Base-by-base conservation (phyloP, 495 filamentous ascomycete genomes). In the Hypoxylon fuscum region DNA sequence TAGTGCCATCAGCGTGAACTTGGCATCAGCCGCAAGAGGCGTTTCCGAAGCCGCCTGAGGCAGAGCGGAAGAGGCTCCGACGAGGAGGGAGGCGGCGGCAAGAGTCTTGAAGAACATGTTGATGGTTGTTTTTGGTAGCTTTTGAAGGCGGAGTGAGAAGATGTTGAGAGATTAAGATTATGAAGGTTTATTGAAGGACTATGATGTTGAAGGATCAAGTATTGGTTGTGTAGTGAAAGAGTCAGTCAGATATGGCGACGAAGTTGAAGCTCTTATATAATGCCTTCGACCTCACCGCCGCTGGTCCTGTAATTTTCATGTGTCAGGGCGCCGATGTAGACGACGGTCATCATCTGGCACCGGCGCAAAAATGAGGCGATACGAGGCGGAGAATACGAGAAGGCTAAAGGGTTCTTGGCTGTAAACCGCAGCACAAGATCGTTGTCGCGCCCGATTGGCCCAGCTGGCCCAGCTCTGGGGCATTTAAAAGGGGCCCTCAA, bases 1-100 rank as follows among this genome's bases (percentile, higher is more conserved):
- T 34, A 83, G 76, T 41, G 81, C 65, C 64, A 83, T 70, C 34
- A 85, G 50, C 54, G 73, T 70, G 57, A 85, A 85, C 40, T 41
- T 62, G 12, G 51, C 59, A 20, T 41, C 40, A 11, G 59, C 15
- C 10, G 51, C 3, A 23, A 55, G 45, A n/a, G 45, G 17, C 20
- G 21, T 21, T 17, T 9, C 29, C 20, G 43, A 22, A 2, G 41
- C 10, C 23, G 50, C 32, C 9, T 55, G 51, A 1, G 59, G 51
- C 6, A 55, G n/a, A 17, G 52, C 59, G 15, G 44, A 38, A 21
- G 51, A 56, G 11, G 31, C 59, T n/a, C 59, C 52, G 4, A 51
- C 20, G 17, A 62, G 27, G 20, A 56, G 38, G 0, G 23, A 14
- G 15, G 51, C 18, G 42, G 25, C n/a, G 42, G 22, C 15, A 38